These are phyloP conservation scores for Solanum chiquidenum DNA, from an alignment of 257 asterid species.

Conservation along the genomic window DNA sequence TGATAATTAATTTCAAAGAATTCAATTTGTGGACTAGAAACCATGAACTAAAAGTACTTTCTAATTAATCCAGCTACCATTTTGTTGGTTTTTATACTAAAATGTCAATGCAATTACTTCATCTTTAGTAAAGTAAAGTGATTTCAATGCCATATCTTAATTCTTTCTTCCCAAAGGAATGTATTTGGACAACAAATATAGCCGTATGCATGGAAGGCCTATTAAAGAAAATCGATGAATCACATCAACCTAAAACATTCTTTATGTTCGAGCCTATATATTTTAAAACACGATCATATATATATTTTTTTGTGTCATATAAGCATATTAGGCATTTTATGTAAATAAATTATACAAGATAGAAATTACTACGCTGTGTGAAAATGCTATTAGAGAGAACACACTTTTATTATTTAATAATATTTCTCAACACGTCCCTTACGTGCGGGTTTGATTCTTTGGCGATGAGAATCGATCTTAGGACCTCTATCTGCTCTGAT, in stretches of 20 bases:
- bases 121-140: not conserved
- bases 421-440: no score
- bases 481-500: no score
- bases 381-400: no score
- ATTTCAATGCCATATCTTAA: not conserved
- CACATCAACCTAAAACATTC: not conserved
- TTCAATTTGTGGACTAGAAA: not conserved
- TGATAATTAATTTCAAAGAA: not conserved
- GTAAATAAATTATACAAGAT: no score
- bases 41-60: not conserved
- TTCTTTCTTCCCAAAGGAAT: not conserved
- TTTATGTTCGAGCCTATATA: not conserved
- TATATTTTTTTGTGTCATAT: no score
- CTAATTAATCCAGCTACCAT: not conserved
- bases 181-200: not conserved
- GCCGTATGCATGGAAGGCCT: not conserved
- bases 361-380: no score
- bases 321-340: no score
- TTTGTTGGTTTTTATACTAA: not conserved
- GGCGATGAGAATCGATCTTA: no score
- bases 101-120: not conserved
- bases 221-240: not conserved
- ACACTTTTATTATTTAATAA: no score
- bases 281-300: no score
- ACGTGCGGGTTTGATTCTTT: no score